Conservation (phyloP, 2,329 filamentous ascomycete genomes). For the Pleomassaria siparia region DNA sequence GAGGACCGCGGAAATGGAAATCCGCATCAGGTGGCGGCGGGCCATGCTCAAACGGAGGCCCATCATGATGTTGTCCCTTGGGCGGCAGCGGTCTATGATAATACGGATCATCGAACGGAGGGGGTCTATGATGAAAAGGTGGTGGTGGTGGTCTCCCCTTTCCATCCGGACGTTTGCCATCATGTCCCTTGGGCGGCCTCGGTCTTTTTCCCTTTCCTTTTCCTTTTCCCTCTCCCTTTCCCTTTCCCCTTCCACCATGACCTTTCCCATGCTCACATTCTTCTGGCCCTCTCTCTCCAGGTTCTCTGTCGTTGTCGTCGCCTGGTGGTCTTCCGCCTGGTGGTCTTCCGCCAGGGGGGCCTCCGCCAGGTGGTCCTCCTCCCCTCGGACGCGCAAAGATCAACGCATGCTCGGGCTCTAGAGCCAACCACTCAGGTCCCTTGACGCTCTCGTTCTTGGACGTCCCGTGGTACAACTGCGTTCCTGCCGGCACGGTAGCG, state of each 20-base stretch:
- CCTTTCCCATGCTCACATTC: neutral
- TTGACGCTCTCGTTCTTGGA: slow-evolving; percentile 48
- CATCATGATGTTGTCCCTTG: too few species aligned
- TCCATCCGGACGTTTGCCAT: neutral
- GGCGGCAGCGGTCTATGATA: too few species aligned
- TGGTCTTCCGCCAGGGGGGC: slow-evolving; percentile 1
- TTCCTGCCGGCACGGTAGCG: slow-evolving; percentile 64
- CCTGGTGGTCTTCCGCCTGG: too few species aligned
- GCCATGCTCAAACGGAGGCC: too few species aligned
- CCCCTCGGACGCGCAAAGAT: slow-evolving; percentile 56
- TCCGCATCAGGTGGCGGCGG: neutral
- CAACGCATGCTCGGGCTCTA: slow-evolving; percentile 74
- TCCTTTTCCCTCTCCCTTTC: neutral
- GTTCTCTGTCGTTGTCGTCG: slow-evolving; percentile 4
- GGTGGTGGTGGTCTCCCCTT: neutral
- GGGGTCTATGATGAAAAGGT: neutral
- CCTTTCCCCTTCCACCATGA: neutral
- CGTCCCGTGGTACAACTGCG: slow-evolving; percentile 68
- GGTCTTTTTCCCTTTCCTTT: neutral
- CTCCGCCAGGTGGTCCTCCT: slow-evolving; percentile 5
- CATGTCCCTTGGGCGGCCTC: neutral
- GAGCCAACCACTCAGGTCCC: slow-evolving; percentile 71
- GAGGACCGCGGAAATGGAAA: neutral
- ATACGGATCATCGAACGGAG: too few species aligned
- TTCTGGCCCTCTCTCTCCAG: neutral